A percentile compares a stretch with the other conserved stretches of the same genome.
These are phyloP conservation scores for Fusarium sp. DNA, from an alignment of 2,329 filamentous ascomycete genomes.

Conservation along the genomic window DNA sequence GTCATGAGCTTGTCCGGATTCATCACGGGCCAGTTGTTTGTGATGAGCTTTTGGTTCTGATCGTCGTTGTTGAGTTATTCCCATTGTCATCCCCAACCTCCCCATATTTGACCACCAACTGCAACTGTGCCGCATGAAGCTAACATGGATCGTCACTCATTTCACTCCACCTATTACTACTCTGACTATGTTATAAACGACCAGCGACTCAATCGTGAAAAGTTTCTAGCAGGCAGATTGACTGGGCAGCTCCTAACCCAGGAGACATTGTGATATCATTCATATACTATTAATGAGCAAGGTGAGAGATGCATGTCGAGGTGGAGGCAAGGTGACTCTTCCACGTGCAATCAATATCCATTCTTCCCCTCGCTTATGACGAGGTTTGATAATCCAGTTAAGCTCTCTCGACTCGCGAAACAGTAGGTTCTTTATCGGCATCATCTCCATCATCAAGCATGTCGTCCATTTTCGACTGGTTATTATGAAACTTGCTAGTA, in stretches of 20 bases:
- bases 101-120: not conserved
- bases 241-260: not conserved
- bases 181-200: no score
- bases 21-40: not conserved
- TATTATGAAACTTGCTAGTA: slow-evolving; percentile 1
- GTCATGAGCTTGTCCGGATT: not conserved
- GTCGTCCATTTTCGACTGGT: not conserved
- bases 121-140: not conserved
- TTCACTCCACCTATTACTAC: not conserved
- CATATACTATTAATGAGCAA: no score
- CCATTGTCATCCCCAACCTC: not conserved
- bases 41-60: not conserved
- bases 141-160: not conserved
- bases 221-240: not conserved
- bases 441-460: slow-evolving; percentile 12
- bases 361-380: fast-evolving
- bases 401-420: slow-evolving; percentile 12
- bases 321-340: not conserved
- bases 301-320: not conserved
- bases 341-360: not conserved
- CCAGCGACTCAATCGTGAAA: no score
- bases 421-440: not conserved
- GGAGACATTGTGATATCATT: not conserved
- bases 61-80: not conserved
- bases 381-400: fast-evolving